phyloP scores from a whole-genome alignment of 1,284 basidiomycete species.

The Volvariella surrecta region DNA sequence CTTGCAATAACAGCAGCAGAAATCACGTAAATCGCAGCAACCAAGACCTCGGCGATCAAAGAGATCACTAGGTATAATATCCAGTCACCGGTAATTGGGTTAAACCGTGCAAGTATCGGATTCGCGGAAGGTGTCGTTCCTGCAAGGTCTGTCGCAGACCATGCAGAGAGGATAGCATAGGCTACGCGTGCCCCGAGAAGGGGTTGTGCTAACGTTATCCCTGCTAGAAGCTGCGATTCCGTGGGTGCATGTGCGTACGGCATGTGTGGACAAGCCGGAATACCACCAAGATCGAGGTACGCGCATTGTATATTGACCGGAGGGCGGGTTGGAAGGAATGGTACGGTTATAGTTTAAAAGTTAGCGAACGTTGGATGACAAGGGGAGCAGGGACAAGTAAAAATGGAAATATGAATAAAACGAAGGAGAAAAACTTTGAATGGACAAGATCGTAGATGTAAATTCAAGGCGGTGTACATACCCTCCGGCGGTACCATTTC shows the following conservation, averaged over 20 bases:
- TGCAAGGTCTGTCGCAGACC: constrained; percentile 40
- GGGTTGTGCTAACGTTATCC: constrained; percentile 44
- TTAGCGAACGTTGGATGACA: too few relatives aligned
- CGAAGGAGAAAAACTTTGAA: too few relatives aligned
- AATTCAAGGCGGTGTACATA: too few relatives aligned
- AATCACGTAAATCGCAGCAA: constrained; percentile 37
- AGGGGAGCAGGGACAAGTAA: too few relatives aligned
- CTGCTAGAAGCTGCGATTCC: constrained; percentile 40
- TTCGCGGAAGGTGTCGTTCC: constrained; percentile 26
- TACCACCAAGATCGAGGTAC: too few relatives aligned
- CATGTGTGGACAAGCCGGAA: too few relatives aligned
- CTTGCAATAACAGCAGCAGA: constrained; percentile 30
- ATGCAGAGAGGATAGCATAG: constrained; percentile 45
- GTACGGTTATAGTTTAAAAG: too few relatives aligned
- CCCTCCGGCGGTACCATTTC: constrained; percentile 41
- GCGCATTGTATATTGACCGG: too few relatives aligned
- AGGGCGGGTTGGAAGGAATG: too few relatives aligned
- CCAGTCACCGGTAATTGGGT: constrained; percentile 45
- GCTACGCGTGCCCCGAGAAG: constrained; percentile 50
- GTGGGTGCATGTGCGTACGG: too few relatives aligned
- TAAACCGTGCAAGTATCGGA: constrained; percentile 39
- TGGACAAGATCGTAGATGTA: too few relatives aligned
- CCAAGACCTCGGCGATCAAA: constrained; percentile 48
- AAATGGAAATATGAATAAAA: too few relatives aligned
- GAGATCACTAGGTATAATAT: constrained; percentile 45